Conservation (phyloP, 345 rosid species). For the Moricandia arvensis region DNA sequence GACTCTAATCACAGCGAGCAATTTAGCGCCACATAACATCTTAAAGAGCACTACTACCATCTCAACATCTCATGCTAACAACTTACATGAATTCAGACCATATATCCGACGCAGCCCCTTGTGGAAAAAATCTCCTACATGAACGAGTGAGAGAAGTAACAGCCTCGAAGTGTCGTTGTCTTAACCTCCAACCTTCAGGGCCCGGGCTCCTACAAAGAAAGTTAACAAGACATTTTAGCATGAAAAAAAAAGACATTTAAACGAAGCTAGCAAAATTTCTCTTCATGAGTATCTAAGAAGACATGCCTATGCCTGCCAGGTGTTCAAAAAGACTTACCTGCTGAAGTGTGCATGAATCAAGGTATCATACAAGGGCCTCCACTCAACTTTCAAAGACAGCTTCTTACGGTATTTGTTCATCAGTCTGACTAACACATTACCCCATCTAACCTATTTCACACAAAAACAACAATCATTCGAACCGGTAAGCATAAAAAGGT, state of each 20-base stretch:
- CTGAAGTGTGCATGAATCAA: constrained; percentile 82
- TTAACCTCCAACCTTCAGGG: constrained; percentile 96
- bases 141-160: constrained; percentile 86
- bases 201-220: constrained; percentile 70
- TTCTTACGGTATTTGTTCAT: constrained; percentile 76
- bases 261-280: background rate
- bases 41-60: constrained; percentile 7
- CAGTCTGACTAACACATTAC: constrained; percentile 70
- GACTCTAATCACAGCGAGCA: constrained; percentile 15
- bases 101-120: constrained; percentile 86
- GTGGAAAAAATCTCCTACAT: constrained; percentile 79
- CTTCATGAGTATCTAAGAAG: background rate
- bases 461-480: constrained; percentile 17
- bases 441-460: constrained; percentile 88
- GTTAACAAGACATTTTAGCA: background rate
- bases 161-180: constrained; percentile 88
- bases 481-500: constrained; percentile 10
- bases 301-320: constrained; percentile 1
- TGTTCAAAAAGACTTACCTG: constrained; percentile 50
- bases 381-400: constrained; percentile 67
- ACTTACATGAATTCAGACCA: constrained; percentile 94
- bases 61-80: constrained; percentile 12
- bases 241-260: constrained; percentile 10
- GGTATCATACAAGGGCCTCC: constrained; percentile 94
- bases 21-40: constrained; percentile 10